phyloP scores from a whole-genome alignment of 805 yeast genomes.

The Blastobotrys robertii region DNA sequence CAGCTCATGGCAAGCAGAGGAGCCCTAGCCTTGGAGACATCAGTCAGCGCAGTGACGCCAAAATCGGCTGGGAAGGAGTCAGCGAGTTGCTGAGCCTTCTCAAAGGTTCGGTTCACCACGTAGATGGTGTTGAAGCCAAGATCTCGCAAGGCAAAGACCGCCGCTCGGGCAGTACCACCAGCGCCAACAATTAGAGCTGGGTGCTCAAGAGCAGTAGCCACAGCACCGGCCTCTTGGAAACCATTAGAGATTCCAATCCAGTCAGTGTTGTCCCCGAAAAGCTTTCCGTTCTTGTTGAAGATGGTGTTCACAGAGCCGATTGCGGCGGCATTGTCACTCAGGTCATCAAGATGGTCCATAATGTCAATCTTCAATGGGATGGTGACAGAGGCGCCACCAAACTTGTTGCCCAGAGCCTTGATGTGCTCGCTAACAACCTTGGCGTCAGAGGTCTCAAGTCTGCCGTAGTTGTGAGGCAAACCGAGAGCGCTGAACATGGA shows the following conservation, averaged over 20 bases:
- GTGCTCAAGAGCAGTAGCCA: constrained; percentile 20
- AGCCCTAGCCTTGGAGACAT: constrained; percentile 31
- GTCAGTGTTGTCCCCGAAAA: constrained; percentile 87
- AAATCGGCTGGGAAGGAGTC: constrained; percentile 49
- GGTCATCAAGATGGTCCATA: constrained; percentile 50
- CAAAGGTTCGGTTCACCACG: constrained; percentile 68
- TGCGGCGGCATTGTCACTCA: constrained; percentile 65
- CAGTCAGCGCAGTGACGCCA: constrained; percentile 50
- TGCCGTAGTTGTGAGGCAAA: constrained; percentile 61
- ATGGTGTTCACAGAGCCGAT: constrained; percentile 96
- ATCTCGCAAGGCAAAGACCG: constrained; percentile 70
- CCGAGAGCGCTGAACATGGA: constrained; percentile 68
- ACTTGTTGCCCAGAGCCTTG: constrained; percentile 34
- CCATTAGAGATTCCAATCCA: constrained; percentile 82
- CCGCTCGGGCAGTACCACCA: constrained; percentile 97
- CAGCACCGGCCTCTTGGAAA: constrained; percentile 50
- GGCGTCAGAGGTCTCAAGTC: constrained; percentile 60
- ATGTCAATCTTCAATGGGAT: constrained; percentile 86
- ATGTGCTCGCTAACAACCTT: constrained; percentile 44
- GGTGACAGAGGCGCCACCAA: constrained; percentile 95
- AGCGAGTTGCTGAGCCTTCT: constrained; percentile 52
- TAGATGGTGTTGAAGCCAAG: constrained; percentile 73
- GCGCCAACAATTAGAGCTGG: constrained; percentile 84
- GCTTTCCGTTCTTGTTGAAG: constrained; percentile 41
- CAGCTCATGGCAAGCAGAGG: constrained; percentile 65